These are phyloP conservation scores for Zea luxurians DNA, from an alignment of 176 grass and related monocot species.

Conservation along the genomic window DNA sequence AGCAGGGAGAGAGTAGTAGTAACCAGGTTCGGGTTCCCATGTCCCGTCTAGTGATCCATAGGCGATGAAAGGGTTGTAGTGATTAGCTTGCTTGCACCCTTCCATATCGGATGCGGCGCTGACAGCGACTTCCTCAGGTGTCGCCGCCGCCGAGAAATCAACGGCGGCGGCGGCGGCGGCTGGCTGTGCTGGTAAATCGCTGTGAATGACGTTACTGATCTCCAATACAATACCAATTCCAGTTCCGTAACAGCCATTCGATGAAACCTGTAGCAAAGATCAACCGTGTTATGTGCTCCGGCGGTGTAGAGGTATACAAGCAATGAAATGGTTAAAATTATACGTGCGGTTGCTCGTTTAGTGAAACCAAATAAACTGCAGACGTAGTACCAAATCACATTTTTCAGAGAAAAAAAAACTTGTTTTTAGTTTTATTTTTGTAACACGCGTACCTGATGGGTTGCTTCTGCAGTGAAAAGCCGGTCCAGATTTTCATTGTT, in stretches of 20 bases:
- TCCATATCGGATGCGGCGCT: constrained; percentile 13
- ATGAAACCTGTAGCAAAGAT: constrained; percentile 42
- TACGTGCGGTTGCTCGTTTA: not conserved
- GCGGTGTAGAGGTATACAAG: constrained; percentile 16
- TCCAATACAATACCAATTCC: constrained; percentile 33
- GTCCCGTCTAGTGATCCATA: too few species aligned
- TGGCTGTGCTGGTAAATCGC: constrained; percentile 30
- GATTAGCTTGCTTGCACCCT: constrained; percentile 45
- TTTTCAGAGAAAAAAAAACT: not conserved
- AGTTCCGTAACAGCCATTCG: constrained; percentile 33
- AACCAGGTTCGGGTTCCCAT: too few species aligned
- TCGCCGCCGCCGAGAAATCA: constrained; percentile 18
- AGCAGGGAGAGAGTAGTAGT: too few species aligned
- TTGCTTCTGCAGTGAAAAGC: constrained; percentile 33
- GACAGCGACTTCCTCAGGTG: constrained; percentile 35
- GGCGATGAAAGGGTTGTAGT: constrained; percentile 59
- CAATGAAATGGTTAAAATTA: not conserved
- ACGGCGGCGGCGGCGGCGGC: not conserved
- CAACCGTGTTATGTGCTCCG: constrained; percentile 20
- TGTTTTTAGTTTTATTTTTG: too few species aligned
- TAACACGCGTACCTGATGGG: constrained; percentile 47
- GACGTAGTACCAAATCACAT: not conserved
- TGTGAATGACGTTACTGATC: constrained; percentile 22
- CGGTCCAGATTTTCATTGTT: constrained; percentile 43
- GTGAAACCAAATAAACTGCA: constrained; percentile 19